Evolutionary conservation across 1,284 basidiomycete species (phyloP), one percentile per base, ranked within the genome.

Genomic region (Irpex sp.): DNA sequence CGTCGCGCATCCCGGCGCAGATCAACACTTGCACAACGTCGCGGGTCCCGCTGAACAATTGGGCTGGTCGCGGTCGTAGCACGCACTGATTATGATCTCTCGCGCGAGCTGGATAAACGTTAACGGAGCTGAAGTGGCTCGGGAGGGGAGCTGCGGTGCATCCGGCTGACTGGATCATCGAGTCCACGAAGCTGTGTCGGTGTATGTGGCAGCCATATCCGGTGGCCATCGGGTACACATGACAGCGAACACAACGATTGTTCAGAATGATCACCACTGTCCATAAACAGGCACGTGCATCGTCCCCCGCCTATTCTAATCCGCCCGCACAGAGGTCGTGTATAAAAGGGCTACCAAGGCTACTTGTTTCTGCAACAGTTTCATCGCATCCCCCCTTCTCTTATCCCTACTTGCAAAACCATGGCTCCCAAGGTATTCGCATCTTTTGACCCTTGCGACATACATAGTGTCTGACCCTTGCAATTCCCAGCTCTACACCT

Each of bases 401-500:
- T 13, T 36, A 13, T 17, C 40, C 7, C 13, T 31, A 58, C 11
- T 36, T 26, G 37, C 57, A 21, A 37, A 38, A 52, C n/a, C 62
- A 67, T 68, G 65, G 64, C 66, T 60, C 37, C 40, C 48, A 68
- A 67, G 59, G 66, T 65, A 44, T 52, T 6, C 36, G n/a, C 40
- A 9, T 57, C 8, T n/a, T 9, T 8, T 21, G 9, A 9, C 44
- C 15, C 40, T 36, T 40, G 13, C 36, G 13, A 15, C 47, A 60
- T 34, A 37, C 38, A 8, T 15, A 26, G 13, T 38, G 57, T 59
- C 37, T 44, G 5, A 26, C 26, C 19, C 7, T 13, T 7, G 26
- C 57, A 40, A 2, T 0, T 38, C n/a, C 4, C 44, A 80, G 78
- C 73, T 85, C 65, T 84, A 84, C 68, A 78, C 77, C 4, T 84